A percentile compares a stretch with the other conserved stretches of the same genome.
Evolutionary conservation across 116 monocot species (phyloP).

Genomic region (Iris pallida): DNA sequence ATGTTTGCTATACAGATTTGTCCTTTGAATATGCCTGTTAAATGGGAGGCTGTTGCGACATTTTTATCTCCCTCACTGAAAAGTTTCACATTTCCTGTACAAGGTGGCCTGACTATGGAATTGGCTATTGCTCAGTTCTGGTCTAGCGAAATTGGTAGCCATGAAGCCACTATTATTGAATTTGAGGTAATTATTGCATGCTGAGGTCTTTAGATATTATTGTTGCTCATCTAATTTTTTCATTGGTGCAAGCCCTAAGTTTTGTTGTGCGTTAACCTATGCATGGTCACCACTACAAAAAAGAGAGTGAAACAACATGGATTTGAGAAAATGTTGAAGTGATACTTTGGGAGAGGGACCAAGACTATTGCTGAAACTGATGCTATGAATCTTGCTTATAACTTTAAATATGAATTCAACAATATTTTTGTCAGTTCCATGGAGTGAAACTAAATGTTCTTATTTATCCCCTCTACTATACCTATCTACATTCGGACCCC

Average conservation of each 20-base stretch:
- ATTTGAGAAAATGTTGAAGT: too few relatives aligned
- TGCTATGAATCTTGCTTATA: too few relatives aligned
- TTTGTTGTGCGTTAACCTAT: neutral
- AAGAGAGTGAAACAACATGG: too few relatives aligned
- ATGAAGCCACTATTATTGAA: slow-evolving; percentile 68
- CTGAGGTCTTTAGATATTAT: neutral
- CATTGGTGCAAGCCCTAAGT: neutral
- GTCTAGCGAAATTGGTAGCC: slow-evolving; percentile 92
- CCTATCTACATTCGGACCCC: too few relatives aligned
- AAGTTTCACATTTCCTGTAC: slow-evolving; percentile 70
- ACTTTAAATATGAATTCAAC: too few relatives aligned
- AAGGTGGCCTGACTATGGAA: slow-evolving; percentile 77
- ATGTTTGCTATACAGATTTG: slow-evolving; percentile 40
- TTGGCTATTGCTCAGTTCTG: slow-evolving; percentile 85
- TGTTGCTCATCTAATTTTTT: neutral
- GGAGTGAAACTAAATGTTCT: too few relatives aligned
- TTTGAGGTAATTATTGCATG: slow-evolving; percentile 56
- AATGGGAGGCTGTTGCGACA: slow-evolving; percentile 71
- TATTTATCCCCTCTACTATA: too few relatives aligned
- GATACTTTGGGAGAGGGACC: too few relatives aligned
- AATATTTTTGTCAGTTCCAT: too few relatives aligned
- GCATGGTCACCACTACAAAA: too few relatives aligned
- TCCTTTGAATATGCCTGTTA: slow-evolving; percentile 70
- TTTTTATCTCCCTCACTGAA: slow-evolving; percentile 85
- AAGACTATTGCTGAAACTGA: too few relatives aligned